These are phyloP conservation scores for Westerdykella aurantiaca DNA, from an alignment of 2,329 filamentous ascomycete species.

Conservation along the genomic window DNA sequence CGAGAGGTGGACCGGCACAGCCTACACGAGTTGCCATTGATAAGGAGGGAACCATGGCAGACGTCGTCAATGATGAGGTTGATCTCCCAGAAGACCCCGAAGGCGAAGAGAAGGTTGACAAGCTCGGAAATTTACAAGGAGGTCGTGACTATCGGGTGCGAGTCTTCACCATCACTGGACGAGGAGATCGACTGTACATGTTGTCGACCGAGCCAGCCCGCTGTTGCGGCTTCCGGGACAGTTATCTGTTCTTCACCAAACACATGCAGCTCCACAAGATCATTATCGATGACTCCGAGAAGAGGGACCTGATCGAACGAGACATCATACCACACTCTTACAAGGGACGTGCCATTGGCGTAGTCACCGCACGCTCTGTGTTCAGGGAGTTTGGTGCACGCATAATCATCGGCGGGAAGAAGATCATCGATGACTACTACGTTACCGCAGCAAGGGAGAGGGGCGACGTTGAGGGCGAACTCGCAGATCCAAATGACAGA, in stretches of 20 bases:
- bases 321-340: conserved; percentile 97
- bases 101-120: conserved; percentile 91
- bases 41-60: conserved; percentile 86
- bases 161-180: conserved; percentile 83
- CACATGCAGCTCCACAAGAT: conserved; percentile 96
- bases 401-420: conserved; percentile 86
- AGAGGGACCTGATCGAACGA: conserved; percentile 90
- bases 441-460: conserved; percentile 67
- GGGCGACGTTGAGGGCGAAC: conserved; percentile 77
- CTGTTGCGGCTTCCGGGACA: conserved; percentile 95
- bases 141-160: conserved; percentile 91
- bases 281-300: conserved; percentile 95
- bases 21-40: conserved; percentile 81
- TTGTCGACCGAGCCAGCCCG: conserved; percentile 94
- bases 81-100: conserved; percentile 79
- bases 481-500: conserved; percentile 84
- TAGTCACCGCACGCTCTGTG: conserved; percentile 92
- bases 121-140: conserved; percentile 72
- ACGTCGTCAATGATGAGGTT: conserved; percentile 83
- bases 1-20: conserved; percentile 67
- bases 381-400: conserved; percentile 94
- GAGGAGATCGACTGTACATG: conserved; percentile 90
- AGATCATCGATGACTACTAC: conserved; percentile 84
- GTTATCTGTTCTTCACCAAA: conserved; percentile 98
- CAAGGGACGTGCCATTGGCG: conserved; percentile 94